Base-by-base conservation (phyloP, 805 yeast genomes). In the Metschnikowia matae region DNA sequence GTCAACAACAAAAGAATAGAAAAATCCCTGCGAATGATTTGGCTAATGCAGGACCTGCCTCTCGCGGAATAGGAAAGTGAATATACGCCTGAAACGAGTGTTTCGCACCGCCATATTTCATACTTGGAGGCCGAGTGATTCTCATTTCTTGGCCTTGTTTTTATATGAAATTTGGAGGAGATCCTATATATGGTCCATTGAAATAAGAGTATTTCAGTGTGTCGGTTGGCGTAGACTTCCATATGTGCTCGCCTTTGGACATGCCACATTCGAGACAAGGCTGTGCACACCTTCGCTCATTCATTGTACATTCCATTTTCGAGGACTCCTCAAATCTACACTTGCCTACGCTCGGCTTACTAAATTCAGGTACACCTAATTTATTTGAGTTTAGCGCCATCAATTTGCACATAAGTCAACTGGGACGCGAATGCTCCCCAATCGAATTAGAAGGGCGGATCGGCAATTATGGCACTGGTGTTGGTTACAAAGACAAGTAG, bases 401-500 rank as follows among this genome's bases (percentile, higher is more conserved):
- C 34, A 15, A 35, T 35, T 23, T 32, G 38, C 45, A 33, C 38
- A 8, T 14, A 10, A 15, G 11, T 39, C 23, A 17, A 40, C 7
- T 32, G 44, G 17, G 15, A 33, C 20, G 17, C 45, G n/a, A 32
- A 18, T 33, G 29, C 31, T n/a, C 18, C 26, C 45, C 36, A 31
- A 13, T 10, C 26, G 23, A 21, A 18, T 33, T 20, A 18, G n/a
- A 20, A 18, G 45, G n/a, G 45, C 45, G 15, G 31, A 33, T 37
- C 45, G 35, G n/a, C 38, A 42, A 20, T 32, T 20, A 15, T 21
- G 38, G 38, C 38, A 15, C 45, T 37, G 47, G 44, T 35, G 48
- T 51, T 41, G 44, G 56, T 52, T 54, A 56, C 58, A 52, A 43
- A 54, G 56, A 51, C 52, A 50, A 47, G 55, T 44, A 53, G 58